Evolutionary conservation across 1,284 basidiomycete genomes (phyloP).

Genomic region (Mrakiaceae sp.): DNA sequence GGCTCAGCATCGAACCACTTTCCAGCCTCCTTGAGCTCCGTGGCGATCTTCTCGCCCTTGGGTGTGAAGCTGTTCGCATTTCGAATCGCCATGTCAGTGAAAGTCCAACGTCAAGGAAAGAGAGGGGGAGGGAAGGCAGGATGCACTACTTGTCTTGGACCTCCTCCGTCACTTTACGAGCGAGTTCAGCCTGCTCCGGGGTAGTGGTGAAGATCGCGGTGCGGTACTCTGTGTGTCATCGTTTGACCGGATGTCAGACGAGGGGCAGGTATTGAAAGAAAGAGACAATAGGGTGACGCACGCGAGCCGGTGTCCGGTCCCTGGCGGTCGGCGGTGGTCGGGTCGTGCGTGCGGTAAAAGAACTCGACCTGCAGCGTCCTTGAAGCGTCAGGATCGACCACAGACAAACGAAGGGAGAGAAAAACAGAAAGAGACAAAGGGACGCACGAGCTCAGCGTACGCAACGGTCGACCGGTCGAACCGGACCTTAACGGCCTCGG

Average conservation of each 20-base stretch:
- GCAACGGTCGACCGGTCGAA: constrained; percentile 68
- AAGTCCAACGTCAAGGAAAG: not conserved
- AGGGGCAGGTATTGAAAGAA: not conserved
- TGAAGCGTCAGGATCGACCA: not conserved
- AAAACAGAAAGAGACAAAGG: constrained; percentile 36
- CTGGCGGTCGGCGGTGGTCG: constrained; percentile 69
- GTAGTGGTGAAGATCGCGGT: constrained; percentile 80
- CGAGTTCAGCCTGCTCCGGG: constrained; percentile 61
- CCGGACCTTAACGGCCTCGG: constrained; percentile 75
- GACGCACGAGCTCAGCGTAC: constrained; percentile 58
- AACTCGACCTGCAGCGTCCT: constrained; percentile 48
- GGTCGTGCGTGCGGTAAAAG: constrained; percentile 90
- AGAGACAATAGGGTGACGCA: constrained; percentile 37
- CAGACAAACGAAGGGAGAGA: not conserved
- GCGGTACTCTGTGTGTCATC: constrained; percentile 59
- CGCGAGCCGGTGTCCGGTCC: constrained; percentile 66
- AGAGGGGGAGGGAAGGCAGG: not conserved
- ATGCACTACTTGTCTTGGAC: constrained; percentile 66
- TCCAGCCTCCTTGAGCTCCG: constrained; percentile 53
- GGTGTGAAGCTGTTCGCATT: constrained; percentile 42
- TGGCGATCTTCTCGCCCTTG: constrained; percentile 63
- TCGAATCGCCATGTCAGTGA: not conserved
- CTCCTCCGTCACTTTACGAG: constrained; percentile 67
- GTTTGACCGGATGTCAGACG: not conserved
- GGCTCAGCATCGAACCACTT: constrained; percentile 73